Base-by-base conservation (phyloP, 345 rosid species). In the Camelina hispida region DNA sequence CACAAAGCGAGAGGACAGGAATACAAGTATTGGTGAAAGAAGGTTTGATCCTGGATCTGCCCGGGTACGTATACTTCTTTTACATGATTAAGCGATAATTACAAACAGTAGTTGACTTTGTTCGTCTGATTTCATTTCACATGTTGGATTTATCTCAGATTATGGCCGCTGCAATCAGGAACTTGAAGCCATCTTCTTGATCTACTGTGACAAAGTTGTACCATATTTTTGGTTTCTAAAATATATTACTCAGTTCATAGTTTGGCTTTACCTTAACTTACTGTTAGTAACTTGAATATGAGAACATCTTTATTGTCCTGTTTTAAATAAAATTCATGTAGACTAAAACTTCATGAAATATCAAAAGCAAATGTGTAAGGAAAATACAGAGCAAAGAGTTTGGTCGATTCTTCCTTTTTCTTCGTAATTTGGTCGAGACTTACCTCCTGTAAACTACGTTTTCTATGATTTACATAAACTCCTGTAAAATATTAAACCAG, bases 161-260 rank as follows among this genome's bases (percentile, higher is more conserved):
- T 58, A 66, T 71, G 77, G 81, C 81, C 2, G 77, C 77, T 20
- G 81, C 81, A 40, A 57, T 78, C 32, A 78, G 77, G 63, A 78
- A 71, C 77, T 54, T 78, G 73, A 78, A 78, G 77, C 81, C 77
- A 58, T 51, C 77, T 1, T 78, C 73, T n/a, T 78, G 74, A 76
- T 62, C 11, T 40, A 30, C 20, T 38, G 42, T 53, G 50, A 4
- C 60, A 57, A 57, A 43, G 65, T 57, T 69, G 73, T 69, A 69
- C 32, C 55, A 44, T 68, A 59, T 9, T 58, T n/a, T 32, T 55
- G 17, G 20, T 32, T 57, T 57, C 8, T 32, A 32, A 16, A 32
- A 57, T 40, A n/a, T 32, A 4, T 3, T 32, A 34, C 9, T 57
- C 62, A n/a, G 8, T 32, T 9, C 3, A 34, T n/a, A 57, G 61